phyloP scores from a whole-genome alignment of 176 grass and related monocot species.

The Aegilops sharonensis region DNA sequence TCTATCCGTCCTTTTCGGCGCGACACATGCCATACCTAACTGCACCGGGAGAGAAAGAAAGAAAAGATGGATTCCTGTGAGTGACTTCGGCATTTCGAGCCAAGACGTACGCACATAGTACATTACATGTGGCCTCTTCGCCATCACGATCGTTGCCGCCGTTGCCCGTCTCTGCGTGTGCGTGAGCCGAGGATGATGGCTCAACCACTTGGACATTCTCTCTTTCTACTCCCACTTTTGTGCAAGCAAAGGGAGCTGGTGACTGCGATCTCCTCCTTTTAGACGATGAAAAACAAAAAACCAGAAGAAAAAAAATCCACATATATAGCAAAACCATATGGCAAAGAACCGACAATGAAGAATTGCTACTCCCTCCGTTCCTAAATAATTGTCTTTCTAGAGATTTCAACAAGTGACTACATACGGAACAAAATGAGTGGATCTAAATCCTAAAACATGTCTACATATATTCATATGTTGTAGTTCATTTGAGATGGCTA shows the following conservation, averaged over 20 bases:
- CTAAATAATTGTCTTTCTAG: no score
- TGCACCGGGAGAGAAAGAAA: background rate
- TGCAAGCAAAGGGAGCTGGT: background rate
- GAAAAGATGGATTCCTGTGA: background rate
- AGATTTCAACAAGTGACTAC: no score
- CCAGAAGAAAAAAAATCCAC: no score
- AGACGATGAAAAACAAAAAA: no score
- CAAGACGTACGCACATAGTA: background rate
- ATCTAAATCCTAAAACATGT: no score
- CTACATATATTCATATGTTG: no score
- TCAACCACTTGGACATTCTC: background rate
- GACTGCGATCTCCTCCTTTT: background rate
- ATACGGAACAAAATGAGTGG: no score
- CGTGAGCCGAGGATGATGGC: background rate
- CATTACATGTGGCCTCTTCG: background rate
- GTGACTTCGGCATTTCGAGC: background rate
- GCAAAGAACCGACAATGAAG: background rate
- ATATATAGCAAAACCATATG: no score
- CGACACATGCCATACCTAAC: background rate
- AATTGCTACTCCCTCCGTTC: no score
- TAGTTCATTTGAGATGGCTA: no score
- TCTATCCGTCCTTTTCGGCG: background rate
- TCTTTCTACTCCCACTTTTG: background rate
- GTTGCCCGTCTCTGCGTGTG: background rate
- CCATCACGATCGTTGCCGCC: no score